phyloP scores from a whole-genome alignment of 345 rosid genomes.

The Isatis tinctoria region DNA sequence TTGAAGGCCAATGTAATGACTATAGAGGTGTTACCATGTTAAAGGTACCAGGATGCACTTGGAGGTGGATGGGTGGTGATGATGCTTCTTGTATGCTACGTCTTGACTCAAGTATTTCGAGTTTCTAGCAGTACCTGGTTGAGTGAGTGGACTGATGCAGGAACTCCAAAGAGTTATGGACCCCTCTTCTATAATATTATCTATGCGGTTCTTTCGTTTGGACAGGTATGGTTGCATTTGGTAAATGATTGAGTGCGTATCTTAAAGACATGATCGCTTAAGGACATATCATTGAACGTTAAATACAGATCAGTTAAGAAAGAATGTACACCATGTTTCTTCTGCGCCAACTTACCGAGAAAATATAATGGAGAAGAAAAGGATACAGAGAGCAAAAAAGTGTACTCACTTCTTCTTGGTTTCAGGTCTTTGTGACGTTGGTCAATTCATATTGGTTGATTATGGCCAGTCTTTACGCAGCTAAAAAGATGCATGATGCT shows the following conservation, averaged over 20 bases:
- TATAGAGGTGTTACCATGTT: slow-evolving; percentile 15
- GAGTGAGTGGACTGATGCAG: slow-evolving; percentile 91
- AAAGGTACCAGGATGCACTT: slow-evolving; percentile 91
- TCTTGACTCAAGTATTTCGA: slow-evolving; percentile 73
- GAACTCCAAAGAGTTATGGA: slow-evolving; percentile 45
- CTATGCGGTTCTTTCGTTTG: slow-evolving; percentile 65
- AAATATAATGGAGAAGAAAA: slow-evolving; percentile 1
- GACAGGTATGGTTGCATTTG: slow-evolving; percentile 62
- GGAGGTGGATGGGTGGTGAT: slow-evolving; percentile 94
- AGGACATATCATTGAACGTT: neutral
- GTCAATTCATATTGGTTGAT: slow-evolving; percentile 89
- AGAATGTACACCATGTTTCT: neutral
- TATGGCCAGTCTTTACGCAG: slow-evolving; percentile 81
- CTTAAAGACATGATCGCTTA: neutral
- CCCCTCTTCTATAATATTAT: slow-evolving; percentile 65
- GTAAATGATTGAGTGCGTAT: slow-evolving; percentile 1
- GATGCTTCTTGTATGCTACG: slow-evolving; percentile 70
- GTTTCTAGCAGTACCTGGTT: slow-evolving; percentile 94
- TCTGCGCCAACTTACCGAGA: neutral
- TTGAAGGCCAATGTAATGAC: neutral
- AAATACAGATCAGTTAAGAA: neutral
- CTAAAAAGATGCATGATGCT: slow-evolving; percentile 84
- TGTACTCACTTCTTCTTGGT: slow-evolving; percentile 13
- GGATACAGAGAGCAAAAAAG: neutral
- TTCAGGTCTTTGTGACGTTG: slow-evolving; percentile 79